Percentiles rank a stretch among this genome's conserved stretches.
Evolutionary conservation across 108 stramenopile species (phyloP).

Genomic region (Cylindrotheca closterium): DNA sequence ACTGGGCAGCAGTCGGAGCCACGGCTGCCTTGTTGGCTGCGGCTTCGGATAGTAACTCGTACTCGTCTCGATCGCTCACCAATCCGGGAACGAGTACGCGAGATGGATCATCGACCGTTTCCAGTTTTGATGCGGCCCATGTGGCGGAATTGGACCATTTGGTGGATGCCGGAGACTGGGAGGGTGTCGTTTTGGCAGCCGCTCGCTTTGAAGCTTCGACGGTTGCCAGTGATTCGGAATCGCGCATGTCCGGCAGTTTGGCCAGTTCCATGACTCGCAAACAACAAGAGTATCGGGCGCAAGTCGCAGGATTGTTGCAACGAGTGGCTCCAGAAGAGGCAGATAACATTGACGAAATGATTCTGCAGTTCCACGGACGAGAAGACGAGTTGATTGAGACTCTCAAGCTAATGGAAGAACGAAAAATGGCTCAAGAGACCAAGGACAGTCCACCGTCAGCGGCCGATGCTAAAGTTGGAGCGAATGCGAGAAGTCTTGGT

Average conservation of each 20-base stretch:
- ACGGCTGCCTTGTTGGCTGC: conserved; percentile 78
- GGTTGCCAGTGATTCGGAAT: conserved; percentile 30
- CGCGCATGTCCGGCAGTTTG: conserved; percentile 4
- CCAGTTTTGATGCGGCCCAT: conserved; percentile 41
- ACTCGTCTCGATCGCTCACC: conserved; percentile 42
- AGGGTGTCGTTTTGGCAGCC: conserved; percentile 83
- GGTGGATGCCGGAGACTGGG: conserved; percentile 87
- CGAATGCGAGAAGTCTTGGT: conserved; percentile 19
- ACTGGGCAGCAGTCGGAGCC: conserved; percentile 87
- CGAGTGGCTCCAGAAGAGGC: conserved; percentile 86
- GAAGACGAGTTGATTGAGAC: conserved; percentile 90
- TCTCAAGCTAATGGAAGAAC: conserved; percentile 84
- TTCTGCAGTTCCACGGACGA: conserved; percentile 85
- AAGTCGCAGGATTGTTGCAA: conserved; percentile 76
- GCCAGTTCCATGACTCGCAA: conserved; percentile 26
- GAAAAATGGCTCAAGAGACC: conserved; percentile 74
- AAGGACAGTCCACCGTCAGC: conserved; percentile 67
- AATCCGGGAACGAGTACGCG: conserved; percentile 24
- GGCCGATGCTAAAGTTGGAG: conserved; percentile 62
- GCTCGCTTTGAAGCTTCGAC: conserved; percentile 70
- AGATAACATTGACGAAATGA: conserved; percentile 90
- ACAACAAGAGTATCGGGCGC: conserved; percentile 65
- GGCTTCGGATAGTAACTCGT: conserved; percentile 31
- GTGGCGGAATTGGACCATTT: conserved; percentile 81
- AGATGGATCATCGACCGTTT: conserved; percentile 22